Evolutionary conservation across 768 basidiomycete species (phyloP).

Genomic region (Neoboletus magnificus): DNA sequence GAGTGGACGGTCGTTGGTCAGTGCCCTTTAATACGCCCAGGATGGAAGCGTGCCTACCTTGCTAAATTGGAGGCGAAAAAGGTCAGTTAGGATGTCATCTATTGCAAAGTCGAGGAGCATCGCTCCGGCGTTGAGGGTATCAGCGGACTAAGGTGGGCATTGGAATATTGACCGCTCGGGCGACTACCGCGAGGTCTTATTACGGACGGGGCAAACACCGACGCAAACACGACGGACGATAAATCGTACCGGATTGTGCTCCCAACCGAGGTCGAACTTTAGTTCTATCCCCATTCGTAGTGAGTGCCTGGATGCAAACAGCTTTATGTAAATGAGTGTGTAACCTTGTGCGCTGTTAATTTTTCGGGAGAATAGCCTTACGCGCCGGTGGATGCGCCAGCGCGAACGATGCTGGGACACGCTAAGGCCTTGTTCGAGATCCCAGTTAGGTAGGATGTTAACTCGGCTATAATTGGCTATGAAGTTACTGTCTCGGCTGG

Average conservation of each 20-base stretch:
- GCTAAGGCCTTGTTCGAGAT: too few species aligned
- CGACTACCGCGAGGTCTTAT: not conserved
- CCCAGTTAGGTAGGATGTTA: too few species aligned
- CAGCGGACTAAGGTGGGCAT: too few species aligned
- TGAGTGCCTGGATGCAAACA: not conserved
- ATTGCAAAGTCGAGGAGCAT: constrained; percentile 7
- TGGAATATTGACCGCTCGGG: too few species aligned
- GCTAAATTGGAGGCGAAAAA: constrained; percentile 18
- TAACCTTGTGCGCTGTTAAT: too few species aligned
- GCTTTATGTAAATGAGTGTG: not conserved
- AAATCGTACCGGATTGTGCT: not conserved
- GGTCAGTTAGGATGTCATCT: constrained; percentile 5
- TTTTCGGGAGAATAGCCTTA: too few species aligned
- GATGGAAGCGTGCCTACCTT: constrained; percentile 11
- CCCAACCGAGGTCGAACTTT: not conserved
- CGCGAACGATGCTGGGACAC: too few species aligned
- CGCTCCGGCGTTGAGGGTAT: not conserved
- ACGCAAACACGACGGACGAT: not conserved
- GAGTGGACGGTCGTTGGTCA: not conserved
- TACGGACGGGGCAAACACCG: not conserved
- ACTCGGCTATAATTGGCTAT: too few species aligned
- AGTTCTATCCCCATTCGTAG: not conserved
- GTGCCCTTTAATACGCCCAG: not conserved
- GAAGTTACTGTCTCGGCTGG: too few species aligned
- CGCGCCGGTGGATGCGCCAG: too few species aligned